These are phyloP conservation scores for Hamamelis virginiana DNA, from an alignment of 164 flowering plant species.

Conservation along the genomic window DNA sequence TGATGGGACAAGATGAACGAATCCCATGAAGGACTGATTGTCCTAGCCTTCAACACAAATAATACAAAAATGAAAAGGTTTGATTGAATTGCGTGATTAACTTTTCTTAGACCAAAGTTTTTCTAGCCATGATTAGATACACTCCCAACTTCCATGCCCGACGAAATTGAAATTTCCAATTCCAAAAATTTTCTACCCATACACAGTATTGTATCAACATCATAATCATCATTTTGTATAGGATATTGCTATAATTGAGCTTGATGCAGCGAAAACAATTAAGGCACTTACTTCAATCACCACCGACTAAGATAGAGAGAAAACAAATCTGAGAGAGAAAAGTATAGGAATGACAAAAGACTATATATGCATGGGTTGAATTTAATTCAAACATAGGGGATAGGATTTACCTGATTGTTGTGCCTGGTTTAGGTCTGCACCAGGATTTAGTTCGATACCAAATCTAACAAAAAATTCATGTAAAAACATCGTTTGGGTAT, in stretches of 20 bases:
- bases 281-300: no score
- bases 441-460: no score
- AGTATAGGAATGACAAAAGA: no score
- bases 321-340: no score
- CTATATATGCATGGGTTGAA: no score
- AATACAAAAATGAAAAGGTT: not conserved
- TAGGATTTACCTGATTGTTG: no score
- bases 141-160: not conserved
- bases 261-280: not conserved
- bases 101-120: not conserved
- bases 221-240: not conserved
- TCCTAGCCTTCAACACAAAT: not conserved
- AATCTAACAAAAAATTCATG: no score
- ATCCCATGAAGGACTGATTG: constrained; percentile 14
- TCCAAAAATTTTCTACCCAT: not conserved
- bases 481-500: no score
- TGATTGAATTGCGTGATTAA: constrained; percentile 11
- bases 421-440: no score
- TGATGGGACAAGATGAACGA: not conserved
- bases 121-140: not conserved
- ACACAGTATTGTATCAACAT: not conserved
- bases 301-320: no score
- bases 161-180: not conserved
- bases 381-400: no score
- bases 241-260: not conserved